Conservation (phyloP, 352 stramenopile species). For the Hyaloperonospora arabidopsidis region DNA sequence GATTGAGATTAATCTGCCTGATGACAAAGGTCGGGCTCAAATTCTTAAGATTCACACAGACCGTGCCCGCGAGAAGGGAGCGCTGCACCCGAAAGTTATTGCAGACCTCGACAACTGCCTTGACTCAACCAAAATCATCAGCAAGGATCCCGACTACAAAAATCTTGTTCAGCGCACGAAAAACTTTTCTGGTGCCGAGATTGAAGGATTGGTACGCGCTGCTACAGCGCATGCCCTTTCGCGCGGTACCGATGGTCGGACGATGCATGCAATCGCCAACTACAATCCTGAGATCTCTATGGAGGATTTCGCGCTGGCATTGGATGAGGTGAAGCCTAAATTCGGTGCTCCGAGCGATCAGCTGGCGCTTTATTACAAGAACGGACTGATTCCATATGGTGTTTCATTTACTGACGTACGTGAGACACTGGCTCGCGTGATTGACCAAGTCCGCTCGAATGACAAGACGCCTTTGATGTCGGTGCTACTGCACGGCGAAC, state of each 20-base stretch:
- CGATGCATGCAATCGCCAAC: slow-evolving; percentile 72
- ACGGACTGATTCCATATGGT: slow-evolving; percentile 95
- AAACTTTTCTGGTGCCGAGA: slow-evolving; percentile 98
- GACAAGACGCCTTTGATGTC: slow-evolving; percentile 95
- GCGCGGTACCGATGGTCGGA: slow-evolving; percentile 74
- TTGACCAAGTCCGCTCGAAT: slow-evolving; percentile 92
- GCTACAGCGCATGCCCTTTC: slow-evolving; percentile 82
- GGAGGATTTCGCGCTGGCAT: slow-evolving; percentile 92
- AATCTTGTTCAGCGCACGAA: slow-evolving; percentile 95
- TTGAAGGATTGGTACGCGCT: slow-evolving; percentile 96
- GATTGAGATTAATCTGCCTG: slow-evolving; percentile 98
- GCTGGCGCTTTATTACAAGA: slow-evolving; percentile 90
- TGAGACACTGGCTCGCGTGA: slow-evolving; percentile 86
- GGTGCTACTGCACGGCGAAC: slow-evolving; percentile 92
- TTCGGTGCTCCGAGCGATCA: slow-evolving; percentile 94
- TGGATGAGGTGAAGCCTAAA: slow-evolving; percentile 95
- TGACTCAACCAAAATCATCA: slow-evolving; percentile 52
- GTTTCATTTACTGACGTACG: slow-evolving; percentile 91
- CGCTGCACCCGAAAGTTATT: slow-evolving; percentile 61
- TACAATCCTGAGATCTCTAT: slow-evolving; percentile 76
- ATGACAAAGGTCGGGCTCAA: slow-evolving; percentile 92
- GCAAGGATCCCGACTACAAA: slow-evolving; percentile 64
- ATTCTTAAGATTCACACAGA: slow-evolving; percentile 98
- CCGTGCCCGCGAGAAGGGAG: slow-evolving; percentile 65
- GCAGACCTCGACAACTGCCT: slow-evolving; percentile 69